Percentiles rank a stretch among this genome's conserved stretches.
Evolutionary conservation across 2,329 filamentous ascomycete species (phyloP).

Genomic region (Hypoxylon sp.): DNA sequence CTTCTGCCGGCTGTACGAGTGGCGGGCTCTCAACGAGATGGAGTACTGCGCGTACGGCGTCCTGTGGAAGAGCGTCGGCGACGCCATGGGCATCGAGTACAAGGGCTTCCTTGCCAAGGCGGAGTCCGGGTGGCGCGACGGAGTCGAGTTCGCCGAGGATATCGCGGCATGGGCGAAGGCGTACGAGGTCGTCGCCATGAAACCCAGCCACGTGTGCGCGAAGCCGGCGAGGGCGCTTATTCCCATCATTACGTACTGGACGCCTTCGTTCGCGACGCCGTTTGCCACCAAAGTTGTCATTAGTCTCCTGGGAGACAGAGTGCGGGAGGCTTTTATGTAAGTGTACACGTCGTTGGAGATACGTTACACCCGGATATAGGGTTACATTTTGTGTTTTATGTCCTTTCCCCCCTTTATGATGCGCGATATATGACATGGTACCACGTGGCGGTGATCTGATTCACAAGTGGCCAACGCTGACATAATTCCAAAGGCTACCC

Average conservation of each 20-base stretch:
- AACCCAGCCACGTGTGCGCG: slow-evolving; percentile 62
- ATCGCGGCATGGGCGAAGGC: slow-evolving; percentile 60
- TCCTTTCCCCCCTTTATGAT: neutral
- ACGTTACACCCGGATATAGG: neutral
- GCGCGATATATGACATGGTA: neutral
- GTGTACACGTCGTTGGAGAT: slow-evolving; percentile 39
- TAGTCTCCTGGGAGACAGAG: slow-evolving; percentile 71
- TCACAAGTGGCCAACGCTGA: neutral
- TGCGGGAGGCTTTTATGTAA: slow-evolving; percentile 74
- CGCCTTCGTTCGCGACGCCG: slow-evolving; percentile 60
- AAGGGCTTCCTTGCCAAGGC: slow-evolving; percentile 50
- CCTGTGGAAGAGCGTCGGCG: slow-evolving; percentile 78
- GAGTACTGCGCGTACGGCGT: slow-evolving; percentile 75
- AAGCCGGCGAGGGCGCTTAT: slow-evolving; percentile 69
- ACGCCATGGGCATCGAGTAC: slow-evolving; percentile 74
- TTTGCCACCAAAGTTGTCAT: slow-evolving; percentile 64
- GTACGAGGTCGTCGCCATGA: slow-evolving; percentile 72
- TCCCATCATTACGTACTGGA: slow-evolving; percentile 67
- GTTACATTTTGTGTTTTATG: neutral
- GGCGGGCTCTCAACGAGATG: slow-evolving; percentile 74
- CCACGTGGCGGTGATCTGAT: neutral
- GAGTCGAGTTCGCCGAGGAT: slow-evolving; percentile 64
- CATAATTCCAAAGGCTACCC: slow-evolving; percentile 52
- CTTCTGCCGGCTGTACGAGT: slow-evolving; percentile 76
- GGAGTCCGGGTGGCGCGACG: slow-evolving; percentile 57